phyloP scores from a whole-genome alignment of 768 basidiomycete genomes.

The Leucosporidium yakuticum region DNA sequence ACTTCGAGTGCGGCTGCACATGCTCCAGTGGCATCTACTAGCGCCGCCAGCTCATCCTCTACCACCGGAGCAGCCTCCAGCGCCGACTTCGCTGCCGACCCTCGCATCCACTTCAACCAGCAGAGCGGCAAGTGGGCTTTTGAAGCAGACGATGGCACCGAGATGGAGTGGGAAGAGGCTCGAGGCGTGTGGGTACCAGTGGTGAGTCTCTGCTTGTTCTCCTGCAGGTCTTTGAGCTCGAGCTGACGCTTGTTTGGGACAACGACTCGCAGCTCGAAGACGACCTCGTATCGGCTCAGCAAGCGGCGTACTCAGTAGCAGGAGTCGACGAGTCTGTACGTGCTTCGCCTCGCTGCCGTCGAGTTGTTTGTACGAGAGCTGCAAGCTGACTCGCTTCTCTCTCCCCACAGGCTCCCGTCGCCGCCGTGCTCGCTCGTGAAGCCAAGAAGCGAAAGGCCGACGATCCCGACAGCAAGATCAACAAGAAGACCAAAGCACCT shows the following conservation, averaged over 20 bases:
- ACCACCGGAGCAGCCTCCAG: too few species aligned
- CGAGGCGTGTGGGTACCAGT: slow-evolving; percentile 77
- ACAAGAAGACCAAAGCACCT: slow-evolving; percentile 17
- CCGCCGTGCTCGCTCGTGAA: slow-evolving; percentile 56
- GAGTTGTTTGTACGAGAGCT: too few species aligned
- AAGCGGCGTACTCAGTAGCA: slow-evolving; percentile 84
- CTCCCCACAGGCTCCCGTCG: slow-evolving; percentile 33
- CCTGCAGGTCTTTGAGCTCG: not conserved
- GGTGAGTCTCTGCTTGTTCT: slow-evolving; percentile 47
- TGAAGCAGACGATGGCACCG: slow-evolving; percentile 74
- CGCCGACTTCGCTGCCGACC: not conserved
- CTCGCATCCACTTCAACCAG: slow-evolving; percentile 56
- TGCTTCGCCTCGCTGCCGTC: not conserved
- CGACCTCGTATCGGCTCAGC: slow-evolving; percentile 77
- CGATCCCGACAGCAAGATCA: slow-evolving; percentile 68
- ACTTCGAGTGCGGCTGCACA: too few species aligned
- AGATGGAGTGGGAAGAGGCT: slow-evolving; percentile 75
- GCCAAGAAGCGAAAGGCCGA: slow-evolving; percentile 62
- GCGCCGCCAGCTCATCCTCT: too few species aligned
- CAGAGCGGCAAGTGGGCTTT: slow-evolving; percentile 72
- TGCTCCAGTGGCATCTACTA: too few species aligned
- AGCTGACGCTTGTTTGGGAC: not conserved
- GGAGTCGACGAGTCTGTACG: slow-evolving; percentile 88
- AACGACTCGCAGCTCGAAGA: slow-evolving; percentile 95
- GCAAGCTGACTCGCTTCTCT: not conserved